Evolutionary conservation across 31 red algal genomes (phyloP).

Genomic region (Asparagopsis taxiformis): DNA sequence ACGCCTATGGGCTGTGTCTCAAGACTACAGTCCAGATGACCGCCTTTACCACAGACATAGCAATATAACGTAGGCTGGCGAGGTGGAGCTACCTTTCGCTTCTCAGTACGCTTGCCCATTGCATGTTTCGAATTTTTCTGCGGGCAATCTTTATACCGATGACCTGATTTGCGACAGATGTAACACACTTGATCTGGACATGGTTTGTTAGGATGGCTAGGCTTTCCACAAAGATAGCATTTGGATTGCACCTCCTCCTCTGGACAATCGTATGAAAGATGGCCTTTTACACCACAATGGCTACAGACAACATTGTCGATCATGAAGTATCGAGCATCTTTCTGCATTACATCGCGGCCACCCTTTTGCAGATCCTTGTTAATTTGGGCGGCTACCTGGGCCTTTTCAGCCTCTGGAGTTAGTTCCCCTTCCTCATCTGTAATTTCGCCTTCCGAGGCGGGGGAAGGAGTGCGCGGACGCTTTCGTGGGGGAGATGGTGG

Average conservation of each 20-base stretch:
- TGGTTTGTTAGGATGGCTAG: slow-evolving; percentile 17
- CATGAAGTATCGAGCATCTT: slow-evolving; percentile 35
- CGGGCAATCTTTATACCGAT: slow-evolving; percentile 17
- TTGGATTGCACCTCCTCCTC: slow-evolving; percentile 14
- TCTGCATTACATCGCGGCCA: slow-evolving; percentile 19
- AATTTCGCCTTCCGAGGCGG: no score
- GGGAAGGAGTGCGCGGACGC: no score
- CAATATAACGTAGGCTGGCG: slow-evolving; percentile 12
- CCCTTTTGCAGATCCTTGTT: slow-evolving; percentile 1
- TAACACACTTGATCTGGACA: slow-evolving; percentile 19
- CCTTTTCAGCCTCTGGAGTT: no score
- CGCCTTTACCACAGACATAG: slow-evolving; percentile 35
- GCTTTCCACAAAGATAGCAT: slow-evolving; percentile 26
- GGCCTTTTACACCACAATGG: slow-evolving; percentile 36
- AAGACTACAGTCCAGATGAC: slow-evolving; percentile 37
- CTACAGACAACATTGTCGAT: slow-evolving; percentile 29
- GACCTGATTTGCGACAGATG: slow-evolving; percentile 14
- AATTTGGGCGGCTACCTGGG: no score
- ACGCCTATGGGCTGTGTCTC: background rate
- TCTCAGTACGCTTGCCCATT: slow-evolving; percentile 8
- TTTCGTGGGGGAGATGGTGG: no score
- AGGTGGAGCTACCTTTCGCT: slow-evolving; percentile 11
- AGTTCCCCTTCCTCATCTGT: no score
- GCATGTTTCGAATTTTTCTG: background rate
- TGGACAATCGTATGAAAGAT: slow-evolving; percentile 29